Percentiles rank a stretch among this genome's conserved stretches.
Conservation (phyloP, 306 rosid species). For the Citrullus amarus region DNA sequence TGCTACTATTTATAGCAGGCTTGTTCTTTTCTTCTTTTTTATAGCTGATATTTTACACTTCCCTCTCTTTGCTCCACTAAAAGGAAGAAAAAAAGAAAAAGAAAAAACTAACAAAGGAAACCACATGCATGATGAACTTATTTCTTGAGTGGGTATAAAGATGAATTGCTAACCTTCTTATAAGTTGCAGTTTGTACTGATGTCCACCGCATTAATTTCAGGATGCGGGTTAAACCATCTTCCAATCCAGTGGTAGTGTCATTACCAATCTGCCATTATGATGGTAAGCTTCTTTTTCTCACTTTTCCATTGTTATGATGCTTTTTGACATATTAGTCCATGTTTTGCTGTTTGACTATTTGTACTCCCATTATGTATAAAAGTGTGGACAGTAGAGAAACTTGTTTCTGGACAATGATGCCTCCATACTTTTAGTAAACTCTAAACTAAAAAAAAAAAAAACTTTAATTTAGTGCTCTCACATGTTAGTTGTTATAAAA, state of each 20-base stretch:
- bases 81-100: not conserved
- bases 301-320: not conserved
- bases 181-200: not conserved
- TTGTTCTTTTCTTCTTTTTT: not conserved
- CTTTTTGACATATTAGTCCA: not conserved
- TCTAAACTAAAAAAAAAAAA: too few species aligned
- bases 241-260: conserved; percentile 64
- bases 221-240: conserved; percentile 75
- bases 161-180: not conserved
- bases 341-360: not conserved
- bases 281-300: conserved; percentile 42
- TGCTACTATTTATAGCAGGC: conserved; percentile 68
- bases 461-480: too few species aligned
- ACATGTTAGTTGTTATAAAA: not conserved
- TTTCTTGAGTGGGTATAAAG: not conserved
- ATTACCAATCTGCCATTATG: conserved; percentile 72
- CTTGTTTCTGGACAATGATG: not conserved
- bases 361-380: not conserved
- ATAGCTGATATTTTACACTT: not conserved
- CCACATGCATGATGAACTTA: not conserved
- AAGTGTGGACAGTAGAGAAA: not conserved
- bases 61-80: not conserved
- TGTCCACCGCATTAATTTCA: conserved; percentile 17
- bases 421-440: not conserved
- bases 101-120: not conserved